Percentiles rank a stretch among this genome's conserved stretches.
Evolutionary conservation across 768 basidiomycete species (phyloP).

Genomic region (Clavulina sp.): DNA sequence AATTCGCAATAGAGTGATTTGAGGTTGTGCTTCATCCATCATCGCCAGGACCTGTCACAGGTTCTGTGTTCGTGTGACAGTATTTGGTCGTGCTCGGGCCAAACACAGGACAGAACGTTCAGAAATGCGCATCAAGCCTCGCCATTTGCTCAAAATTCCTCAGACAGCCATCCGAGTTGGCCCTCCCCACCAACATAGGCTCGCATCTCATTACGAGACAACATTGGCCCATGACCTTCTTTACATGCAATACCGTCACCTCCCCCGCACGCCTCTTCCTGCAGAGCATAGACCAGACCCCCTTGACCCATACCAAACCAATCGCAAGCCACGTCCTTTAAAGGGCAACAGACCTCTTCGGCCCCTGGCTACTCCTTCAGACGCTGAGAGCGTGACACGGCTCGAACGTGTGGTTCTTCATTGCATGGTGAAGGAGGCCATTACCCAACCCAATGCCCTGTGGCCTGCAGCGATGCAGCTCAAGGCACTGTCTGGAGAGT

Average conservation of each 20-base stretch:
- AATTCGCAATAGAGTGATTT: constrained; percentile 2
- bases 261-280: constrained; percentile 12
- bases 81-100: neutral
- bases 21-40: neutral
- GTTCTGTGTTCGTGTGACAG: neutral
- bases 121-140: neutral
- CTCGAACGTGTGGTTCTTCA: constrained; percentile 79
- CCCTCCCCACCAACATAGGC: constrained; percentile 32
- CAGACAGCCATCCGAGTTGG: constrained; percentile 18
- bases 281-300: constrained; percentile 30
- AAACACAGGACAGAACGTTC: neutral
- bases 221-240: constrained; percentile 76
- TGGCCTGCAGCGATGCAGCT: constrained; percentile 78
- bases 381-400: constrained; percentile 46
- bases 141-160: constrained; percentile 6
- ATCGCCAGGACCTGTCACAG: neutral
- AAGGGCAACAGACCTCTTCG: constrained; percentile 46
- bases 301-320: constrained; percentile 68
- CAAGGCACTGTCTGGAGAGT: constrained; percentile 75
- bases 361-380: constrained; percentile 34
- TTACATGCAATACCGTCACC: constrained; percentile 86
- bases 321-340: constrained; percentile 53
- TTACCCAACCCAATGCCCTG: constrained; percentile 50
- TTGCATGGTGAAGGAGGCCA: constrained; percentile 67
- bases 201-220: constrained; percentile 66